These are phyloP conservation scores for Tetradesmus obliquus DNA, from an alignment of 139 green algal species.

Conservation along the genomic window DNA sequence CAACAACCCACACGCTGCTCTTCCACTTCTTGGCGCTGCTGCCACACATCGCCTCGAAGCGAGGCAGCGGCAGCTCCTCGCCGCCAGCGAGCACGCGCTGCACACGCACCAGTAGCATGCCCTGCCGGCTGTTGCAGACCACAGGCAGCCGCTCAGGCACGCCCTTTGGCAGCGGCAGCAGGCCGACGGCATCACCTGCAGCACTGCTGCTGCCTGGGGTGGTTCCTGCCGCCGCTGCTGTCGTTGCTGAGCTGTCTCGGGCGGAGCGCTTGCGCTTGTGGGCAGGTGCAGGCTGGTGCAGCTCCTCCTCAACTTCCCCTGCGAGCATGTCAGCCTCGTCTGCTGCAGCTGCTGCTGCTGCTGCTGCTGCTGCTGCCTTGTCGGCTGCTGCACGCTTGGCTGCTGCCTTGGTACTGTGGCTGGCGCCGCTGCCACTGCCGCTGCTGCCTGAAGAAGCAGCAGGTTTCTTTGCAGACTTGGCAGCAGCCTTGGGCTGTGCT, in stretches of 20 bases:
- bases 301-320: background rate
- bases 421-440: background rate
- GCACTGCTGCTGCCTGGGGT: background rate
- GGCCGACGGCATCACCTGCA: conserved; percentile 50
- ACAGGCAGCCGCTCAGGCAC: conserved; percentile 72
- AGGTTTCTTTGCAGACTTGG: background rate
- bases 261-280: background rate
- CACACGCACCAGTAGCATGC: conserved; percentile 64
- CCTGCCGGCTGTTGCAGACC: conserved; percentile 71
- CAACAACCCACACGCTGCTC: conserved; percentile 68
- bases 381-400: background rate
- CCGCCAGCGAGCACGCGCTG: conserved; percentile 74
- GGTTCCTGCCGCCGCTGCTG: no score
- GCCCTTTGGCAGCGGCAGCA: conserved; percentile 75
- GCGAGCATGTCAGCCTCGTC: background rate
- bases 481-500: background rate
- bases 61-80: conserved; percentile 67
- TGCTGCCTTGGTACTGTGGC: background rate
- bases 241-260: background rate
- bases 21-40: conserved; percentile 93
- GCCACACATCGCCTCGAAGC: conserved; percentile 83
- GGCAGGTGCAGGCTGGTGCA: background rate
- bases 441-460: background rate
- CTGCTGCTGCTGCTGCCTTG: background rate
- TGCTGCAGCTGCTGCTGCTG: background rate